A percentile compares a stretch with the other conserved stretches of the same genome.
Evolutionary conservation across 495 filamentous ascomycete genomes (phyloP).

Genomic region (Talaromyces adpressus): DNA sequence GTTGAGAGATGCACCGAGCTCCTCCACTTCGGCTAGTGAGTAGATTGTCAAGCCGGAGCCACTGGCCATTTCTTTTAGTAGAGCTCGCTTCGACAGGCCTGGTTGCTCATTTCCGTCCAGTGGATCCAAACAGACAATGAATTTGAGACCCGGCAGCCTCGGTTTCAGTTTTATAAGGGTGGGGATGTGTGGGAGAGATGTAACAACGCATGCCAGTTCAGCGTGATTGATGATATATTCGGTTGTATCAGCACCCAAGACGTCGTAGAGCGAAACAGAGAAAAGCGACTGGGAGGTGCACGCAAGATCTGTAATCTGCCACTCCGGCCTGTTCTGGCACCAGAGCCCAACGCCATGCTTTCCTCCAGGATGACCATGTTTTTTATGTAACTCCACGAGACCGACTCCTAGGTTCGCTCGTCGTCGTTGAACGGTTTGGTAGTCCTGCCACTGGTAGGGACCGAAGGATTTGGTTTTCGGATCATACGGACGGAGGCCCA

Average conservation of each 20-base stretch:
- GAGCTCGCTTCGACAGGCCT: constrained; percentile 68
- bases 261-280: constrained; percentile 94
- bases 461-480: constrained; percentile 67
- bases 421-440: constrained; percentile 69
- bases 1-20: constrained; percentile 61
- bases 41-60: constrained; percentile 69
- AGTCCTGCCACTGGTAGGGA: constrained; percentile 76
- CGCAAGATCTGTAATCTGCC: constrained; percentile 95
- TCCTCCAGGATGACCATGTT: constrained; percentile 48
- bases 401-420: constrained; percentile 83
- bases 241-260: constrained; percentile 78
- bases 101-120: constrained; percentile 71
- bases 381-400: constrained; percentile 72
- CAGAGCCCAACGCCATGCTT: constrained; percentile 88
- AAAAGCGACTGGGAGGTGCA: constrained; percentile 84
- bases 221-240: constrained; percentile 96
- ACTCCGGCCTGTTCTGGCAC: constrained; percentile 94
- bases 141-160: constrained; percentile 68
- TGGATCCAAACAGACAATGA: constrained; percentile 87
- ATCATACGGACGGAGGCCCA: constrained; percentile 81
- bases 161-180: constrained; percentile 79
- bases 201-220: constrained; percentile 64
- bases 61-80: constrained; percentile 67
- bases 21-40: constrained; percentile 70
- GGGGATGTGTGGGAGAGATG: constrained; percentile 78